phyloP scores from a whole-genome alignment of 2,329 filamentous ascomycete genomes.

The Akanthomyces lecanii region DNA sequence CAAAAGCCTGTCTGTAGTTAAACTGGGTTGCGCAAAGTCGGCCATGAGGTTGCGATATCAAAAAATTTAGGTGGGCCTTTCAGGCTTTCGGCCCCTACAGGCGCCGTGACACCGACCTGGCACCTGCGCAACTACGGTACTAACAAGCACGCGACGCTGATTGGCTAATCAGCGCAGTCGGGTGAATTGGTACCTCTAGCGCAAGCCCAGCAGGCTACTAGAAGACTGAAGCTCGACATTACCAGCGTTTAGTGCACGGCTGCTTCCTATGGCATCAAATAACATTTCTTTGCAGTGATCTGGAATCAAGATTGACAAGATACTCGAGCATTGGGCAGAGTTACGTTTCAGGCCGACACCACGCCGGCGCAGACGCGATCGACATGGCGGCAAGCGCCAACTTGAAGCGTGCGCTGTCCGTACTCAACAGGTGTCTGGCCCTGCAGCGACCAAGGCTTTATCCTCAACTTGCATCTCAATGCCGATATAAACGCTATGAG shows the following conservation, averaged over 20 bases:
- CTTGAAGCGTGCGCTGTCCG: not conserved
- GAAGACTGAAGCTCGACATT: not conserved
- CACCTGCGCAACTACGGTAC: too few species aligned
- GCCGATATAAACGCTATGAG: not conserved
- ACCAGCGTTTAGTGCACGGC: not conserved
- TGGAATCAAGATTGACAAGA: too few species aligned
- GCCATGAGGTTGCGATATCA: slow-evolving; percentile 15
- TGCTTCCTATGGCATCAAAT: not conserved
- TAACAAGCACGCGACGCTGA: not conserved
- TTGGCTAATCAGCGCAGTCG: slow-evolving; percentile 2
- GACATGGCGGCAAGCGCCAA: not conserved
- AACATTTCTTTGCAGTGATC: too few species aligned
- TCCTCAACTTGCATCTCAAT: not conserved
- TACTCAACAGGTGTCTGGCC: not conserved
- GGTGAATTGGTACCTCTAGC: not conserved
- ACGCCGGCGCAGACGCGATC: not conserved
- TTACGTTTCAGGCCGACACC: too few species aligned
- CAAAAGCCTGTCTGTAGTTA: not conserved
- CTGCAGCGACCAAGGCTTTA: not conserved
- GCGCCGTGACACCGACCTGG: slow-evolving; percentile 10
- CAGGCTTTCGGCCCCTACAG: slow-evolving; percentile 7
- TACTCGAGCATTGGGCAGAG: not conserved
- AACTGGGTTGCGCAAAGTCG: not conserved
- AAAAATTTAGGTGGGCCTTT: slow-evolving; percentile 19
- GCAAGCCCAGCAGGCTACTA: not conserved